Evolutionary conservation across 768 basidiomycete species (phyloP).

Genomic region (Boletales sp.): DNA sequence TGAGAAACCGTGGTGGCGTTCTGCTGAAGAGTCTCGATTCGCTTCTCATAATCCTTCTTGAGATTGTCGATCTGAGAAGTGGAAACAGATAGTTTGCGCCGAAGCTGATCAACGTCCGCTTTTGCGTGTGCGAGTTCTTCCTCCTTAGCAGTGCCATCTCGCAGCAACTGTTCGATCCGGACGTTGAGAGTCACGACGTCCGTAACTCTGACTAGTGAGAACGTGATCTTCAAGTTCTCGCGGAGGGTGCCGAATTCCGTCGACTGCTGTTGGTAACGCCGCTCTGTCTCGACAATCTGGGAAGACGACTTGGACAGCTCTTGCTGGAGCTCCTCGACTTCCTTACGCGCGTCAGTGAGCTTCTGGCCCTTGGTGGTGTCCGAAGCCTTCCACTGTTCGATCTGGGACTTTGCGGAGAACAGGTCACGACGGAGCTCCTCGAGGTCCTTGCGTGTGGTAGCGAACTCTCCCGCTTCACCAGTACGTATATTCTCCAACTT

Average conservation of each 20-base stretch:
- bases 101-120: neutral
- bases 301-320: neutral
- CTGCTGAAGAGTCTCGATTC: neutral
- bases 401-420: neutral
- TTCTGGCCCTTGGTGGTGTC: neutral
- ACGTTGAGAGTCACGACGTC: neutral
- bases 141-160: neutral
- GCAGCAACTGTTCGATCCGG: neutral
- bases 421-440: conserved; percentile 2
- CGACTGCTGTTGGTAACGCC: neutral
- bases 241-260: neutral
- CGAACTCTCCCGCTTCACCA: neutral
- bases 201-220: neutral
- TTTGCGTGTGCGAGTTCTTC: neutral
- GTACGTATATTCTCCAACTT: neutral
- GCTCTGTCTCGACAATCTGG: neutral
- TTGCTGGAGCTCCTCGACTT: neutral
- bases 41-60: neutral
- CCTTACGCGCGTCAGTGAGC: neutral
- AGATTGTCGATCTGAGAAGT: neutral
- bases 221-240: neutral
- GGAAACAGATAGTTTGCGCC: neutral
- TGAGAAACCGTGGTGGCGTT: neutral
- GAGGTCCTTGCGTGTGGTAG: neutral
- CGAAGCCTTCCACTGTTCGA: neutral